These are phyloP conservation scores for Penicillium atrosanguineum DNA, from an alignment of 495 filamentous ascomycete species.

Conservation along the genomic window DNA sequence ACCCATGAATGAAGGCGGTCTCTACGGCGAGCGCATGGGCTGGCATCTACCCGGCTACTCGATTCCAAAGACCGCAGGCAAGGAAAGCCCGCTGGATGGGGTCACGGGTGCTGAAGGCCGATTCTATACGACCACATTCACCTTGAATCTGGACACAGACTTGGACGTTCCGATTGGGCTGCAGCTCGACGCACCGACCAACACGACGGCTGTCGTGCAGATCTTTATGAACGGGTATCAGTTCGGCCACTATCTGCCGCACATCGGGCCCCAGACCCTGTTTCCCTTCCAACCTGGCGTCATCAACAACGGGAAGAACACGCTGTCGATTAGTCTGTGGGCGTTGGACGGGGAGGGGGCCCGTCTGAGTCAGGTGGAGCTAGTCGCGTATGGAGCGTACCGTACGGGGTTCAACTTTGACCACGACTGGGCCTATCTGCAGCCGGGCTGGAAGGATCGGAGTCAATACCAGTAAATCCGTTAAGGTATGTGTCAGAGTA, in stretches of 20 bases:
- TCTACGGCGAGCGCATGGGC: constrained; percentile 64
- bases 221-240: constrained; percentile 47
- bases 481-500: constrained; percentile 8
- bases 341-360: constrained; percentile 40
- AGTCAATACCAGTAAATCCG: constrained; percentile 15
- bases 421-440: constrained; percentile 42
- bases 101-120: constrained; percentile 47
- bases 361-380: constrained; percentile 32
- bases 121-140: constrained; percentile 60
- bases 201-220: constrained; percentile 30
- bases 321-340: constrained; percentile 48
- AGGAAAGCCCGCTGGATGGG: constrained; percentile 46
- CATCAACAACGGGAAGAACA: constrained; percentile 47
- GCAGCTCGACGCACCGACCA: constrained; percentile 23
- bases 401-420: constrained; percentile 45
- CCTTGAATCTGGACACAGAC: constrained; percentile 45
- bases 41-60: constrained; percentile 60
- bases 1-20: constrained; percentile 70
- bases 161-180: constrained; percentile 42
- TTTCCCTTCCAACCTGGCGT: constrained; percentile 51
- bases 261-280: constrained; percentile 47
- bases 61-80: constrained; percentile 39
- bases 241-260: constrained; percentile 48
- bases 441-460: constrained; percentile 40
- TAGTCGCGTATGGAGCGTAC: constrained; percentile 35